Conservation (phyloP, 257 asterid genomes). For the Anisodus tanguticus region DNA sequence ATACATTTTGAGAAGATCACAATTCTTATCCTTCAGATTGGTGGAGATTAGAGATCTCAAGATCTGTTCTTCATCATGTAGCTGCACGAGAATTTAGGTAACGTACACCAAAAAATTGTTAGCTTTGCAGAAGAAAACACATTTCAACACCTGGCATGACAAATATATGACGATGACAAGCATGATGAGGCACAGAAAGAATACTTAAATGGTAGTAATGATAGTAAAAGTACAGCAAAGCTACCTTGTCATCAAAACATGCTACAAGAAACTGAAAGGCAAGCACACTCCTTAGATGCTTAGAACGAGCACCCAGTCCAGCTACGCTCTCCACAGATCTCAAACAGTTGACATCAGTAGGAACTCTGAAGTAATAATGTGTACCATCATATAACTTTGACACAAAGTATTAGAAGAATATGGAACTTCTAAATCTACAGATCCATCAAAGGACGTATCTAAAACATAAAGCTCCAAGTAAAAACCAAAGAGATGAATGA, state of each 20-base stretch:
- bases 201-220: background rate
- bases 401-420: background rate
- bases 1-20: slow-evolving; percentile 72
- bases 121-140: background rate
- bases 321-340: slow-evolving; percentile 71
- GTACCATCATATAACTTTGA: background rate
- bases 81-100: slow-evolving; percentile 47
- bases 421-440: slow-evolving; percentile 9
- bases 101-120: background rate
- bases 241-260: slow-evolving; percentile 66
- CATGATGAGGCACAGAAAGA: background rate
- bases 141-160: slow-evolving; percentile 3
- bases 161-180: background rate
- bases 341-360: slow-evolving; percentile 75
- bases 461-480: slow-evolving; percentile 6
- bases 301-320: slow-evolving; percentile 64
- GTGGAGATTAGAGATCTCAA: slow-evolving; percentile 58
- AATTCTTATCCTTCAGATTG: slow-evolving; percentile 71
- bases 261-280: slow-evolving; percentile 72
- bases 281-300: slow-evolving; percentile 76
- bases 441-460: background rate
- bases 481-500: background rate
- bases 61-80: slow-evolving; percentile 56
- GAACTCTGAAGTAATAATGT: slow-evolving; percentile 53
- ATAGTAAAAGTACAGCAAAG: background rate